phyloP scores from a whole-genome alignment of 1,284 basidiomycete genomes.

The Boletus hoseneyae region DNA sequence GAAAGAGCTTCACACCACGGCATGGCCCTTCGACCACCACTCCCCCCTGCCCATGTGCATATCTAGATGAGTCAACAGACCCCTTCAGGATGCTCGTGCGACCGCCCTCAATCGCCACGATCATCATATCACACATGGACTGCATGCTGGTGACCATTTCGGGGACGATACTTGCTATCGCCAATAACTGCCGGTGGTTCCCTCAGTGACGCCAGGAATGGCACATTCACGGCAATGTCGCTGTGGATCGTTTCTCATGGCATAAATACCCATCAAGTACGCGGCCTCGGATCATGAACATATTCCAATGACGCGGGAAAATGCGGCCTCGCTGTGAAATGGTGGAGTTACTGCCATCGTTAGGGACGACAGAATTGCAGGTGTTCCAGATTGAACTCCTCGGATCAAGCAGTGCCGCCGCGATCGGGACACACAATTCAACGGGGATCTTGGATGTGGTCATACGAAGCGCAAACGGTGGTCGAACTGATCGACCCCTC shows the following conservation, averaged over 20 bases:
- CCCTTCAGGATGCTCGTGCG: neutral
- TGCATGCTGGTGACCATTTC: neutral
- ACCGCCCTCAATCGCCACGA: constrained; percentile 1
- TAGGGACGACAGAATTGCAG: neutral
- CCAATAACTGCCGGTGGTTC: neutral
- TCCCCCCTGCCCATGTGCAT: neutral
- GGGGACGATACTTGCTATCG: neutral
- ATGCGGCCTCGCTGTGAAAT: neutral
- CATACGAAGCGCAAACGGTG: neutral
- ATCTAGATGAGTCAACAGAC: neutral
- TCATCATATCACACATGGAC: neutral
- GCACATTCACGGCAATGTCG: constrained; percentile 4
- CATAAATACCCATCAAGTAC: constrained; percentile 6
- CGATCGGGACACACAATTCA: neutral
- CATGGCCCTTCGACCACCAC: neutral
- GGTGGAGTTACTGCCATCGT: neutral
- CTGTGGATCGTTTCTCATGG: neutral
- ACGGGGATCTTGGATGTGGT: neutral
- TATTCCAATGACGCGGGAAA: constrained; percentile 2
- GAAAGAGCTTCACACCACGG: neutral
- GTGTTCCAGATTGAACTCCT: constrained; percentile 10
- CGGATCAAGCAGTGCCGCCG: constrained; percentile 15
- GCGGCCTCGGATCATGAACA: constrained; percentile 16
- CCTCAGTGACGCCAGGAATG: neutral
- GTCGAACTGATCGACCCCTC: no score